A percentile compares a stretch with the other conserved stretches of the same genome.
Conservation (phyloP, 805 yeast species). For the Schizosaccharomyces octosporus region DNA sequence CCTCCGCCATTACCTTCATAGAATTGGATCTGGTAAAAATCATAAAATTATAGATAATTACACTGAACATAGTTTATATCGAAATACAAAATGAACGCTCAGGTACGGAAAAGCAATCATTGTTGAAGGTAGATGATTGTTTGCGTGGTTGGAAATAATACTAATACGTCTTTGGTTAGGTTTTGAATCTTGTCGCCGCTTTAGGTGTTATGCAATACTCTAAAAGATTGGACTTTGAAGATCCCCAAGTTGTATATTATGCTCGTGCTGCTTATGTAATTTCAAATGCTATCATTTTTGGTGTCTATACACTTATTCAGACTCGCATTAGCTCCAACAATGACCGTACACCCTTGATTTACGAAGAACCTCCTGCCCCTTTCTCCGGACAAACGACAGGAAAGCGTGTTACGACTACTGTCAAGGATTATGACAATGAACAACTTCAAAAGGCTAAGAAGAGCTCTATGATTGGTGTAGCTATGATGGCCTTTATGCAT, state of each 20-base stretch:
- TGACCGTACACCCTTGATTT: constrained; percentile 12
- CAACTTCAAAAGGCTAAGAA: constrained; percentile 14
- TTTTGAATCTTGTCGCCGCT: constrained; percentile 33
- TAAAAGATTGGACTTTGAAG: constrained; percentile 67
- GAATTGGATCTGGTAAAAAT: too few relatives aligned
- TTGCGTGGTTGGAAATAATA: neutral
- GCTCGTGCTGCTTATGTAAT: constrained; percentile 50
- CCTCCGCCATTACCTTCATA: neutral
- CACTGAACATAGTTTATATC: neutral
- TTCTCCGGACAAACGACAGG: constrained; percentile 51
- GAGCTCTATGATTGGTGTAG: constrained; percentile 65
- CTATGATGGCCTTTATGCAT: constrained; percentile 98
- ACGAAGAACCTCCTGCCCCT: constrained; percentile 62
- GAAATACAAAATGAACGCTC: neutral
- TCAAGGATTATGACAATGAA: constrained; percentile 62
- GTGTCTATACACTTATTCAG: constrained; percentile 28
- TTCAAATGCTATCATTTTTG: constrained; percentile 40
- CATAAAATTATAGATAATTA: neutral
- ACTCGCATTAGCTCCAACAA: constrained; percentile 20
- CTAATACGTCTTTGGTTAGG: neutral
- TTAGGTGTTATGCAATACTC: constrained; percentile 90
- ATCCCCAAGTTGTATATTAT: constrained; percentile 45
- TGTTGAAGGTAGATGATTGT: too few relatives aligned
- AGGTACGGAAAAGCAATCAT: neutral
- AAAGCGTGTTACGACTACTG: constrained; percentile 67